phyloP scores from a whole-genome alignment of 1,139 yeast species.

The Sugiyamaella xylanicola region DNA sequence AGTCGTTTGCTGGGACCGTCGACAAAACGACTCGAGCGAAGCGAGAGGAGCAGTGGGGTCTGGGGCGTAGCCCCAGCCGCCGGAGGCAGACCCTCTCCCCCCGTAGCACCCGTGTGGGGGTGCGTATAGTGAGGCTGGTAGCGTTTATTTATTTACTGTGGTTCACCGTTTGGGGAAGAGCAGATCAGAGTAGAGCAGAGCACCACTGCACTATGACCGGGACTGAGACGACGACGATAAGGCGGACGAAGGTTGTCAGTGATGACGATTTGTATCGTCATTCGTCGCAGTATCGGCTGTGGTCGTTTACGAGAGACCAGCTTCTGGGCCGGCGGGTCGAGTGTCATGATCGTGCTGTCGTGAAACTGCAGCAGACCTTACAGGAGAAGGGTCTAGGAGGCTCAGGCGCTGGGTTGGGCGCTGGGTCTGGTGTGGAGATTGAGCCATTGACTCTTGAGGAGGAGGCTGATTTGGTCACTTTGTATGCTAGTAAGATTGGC shows the following conservation, averaged over 20 bases:
- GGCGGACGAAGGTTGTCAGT: conserved; percentile 27
- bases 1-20: not conserved
- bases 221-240: not conserved
- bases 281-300: conserved; percentile 76
- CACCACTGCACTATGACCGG: no score
- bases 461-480: conserved; percentile 65
- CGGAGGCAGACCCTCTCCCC: no score
- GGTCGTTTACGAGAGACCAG: conserved; percentile 75
- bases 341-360: conserved; percentile 58
- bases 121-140: no score
- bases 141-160: no score
- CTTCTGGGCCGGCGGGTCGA: conserved; percentile 51
- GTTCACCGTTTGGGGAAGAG: no score
- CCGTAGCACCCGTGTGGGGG: no score
- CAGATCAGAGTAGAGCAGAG: no score
- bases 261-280: conserved; percentile 86
- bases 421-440: no score
- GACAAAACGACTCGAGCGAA: no score
- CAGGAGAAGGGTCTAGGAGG: conserved; percentile 39
- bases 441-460: conserved; percentile 60
- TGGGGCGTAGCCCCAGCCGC: no score
- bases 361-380: conserved; percentile 44
- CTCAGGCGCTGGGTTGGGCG: no score
- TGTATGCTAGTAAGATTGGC: conserved; percentile 70
- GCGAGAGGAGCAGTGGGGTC: no score